Percentiles rank a stretch among this genome's conserved stretches.
phyloP scores from a whole-genome alignment of 495 filamentous ascomycete species.

The Staphylotrichum longicolle region DNA sequence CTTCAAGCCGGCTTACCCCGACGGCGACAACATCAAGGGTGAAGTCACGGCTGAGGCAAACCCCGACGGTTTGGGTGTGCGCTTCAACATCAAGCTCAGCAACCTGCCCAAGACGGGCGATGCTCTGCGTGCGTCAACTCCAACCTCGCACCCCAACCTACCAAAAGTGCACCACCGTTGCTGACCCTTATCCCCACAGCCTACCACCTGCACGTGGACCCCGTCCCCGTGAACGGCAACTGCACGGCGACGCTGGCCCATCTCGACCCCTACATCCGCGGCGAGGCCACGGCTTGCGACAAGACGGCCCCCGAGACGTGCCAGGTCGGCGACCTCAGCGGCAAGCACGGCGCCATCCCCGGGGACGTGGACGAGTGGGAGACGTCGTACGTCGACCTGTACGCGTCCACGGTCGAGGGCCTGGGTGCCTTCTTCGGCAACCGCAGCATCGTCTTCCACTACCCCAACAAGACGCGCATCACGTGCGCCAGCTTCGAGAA shows the following conservation, averaged over 20 bases:
- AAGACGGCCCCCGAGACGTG: conserved; percentile 60
- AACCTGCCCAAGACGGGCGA: conserved; percentile 65
- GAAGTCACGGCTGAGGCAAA: conserved; percentile 54
- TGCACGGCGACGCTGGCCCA: conserved; percentile 71
- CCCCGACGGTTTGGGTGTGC: conserved; percentile 60
- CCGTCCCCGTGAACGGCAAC: conserved; percentile 72
- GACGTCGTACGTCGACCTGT: conserved; percentile 62
- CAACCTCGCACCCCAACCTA: not conserved
- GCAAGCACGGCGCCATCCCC: conserved; percentile 71
- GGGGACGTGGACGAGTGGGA: conserved; percentile 41
- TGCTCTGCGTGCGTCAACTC: conserved; percentile 63
- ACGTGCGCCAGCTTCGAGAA: conserved; percentile 67
- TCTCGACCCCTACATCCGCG: conserved; percentile 53
- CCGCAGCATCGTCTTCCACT: conserved; percentile 75
- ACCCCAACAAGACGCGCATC: conserved; percentile 65
- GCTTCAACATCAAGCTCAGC: conserved; percentile 57
- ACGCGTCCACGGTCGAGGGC: conserved; percentile 57
- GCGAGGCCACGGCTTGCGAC: conserved; percentile 65
- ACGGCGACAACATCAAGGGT: conserved; percentile 60
- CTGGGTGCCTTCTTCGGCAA: conserved; percentile 72
- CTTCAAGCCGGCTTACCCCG: conserved; percentile 45
- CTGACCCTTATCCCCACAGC: conserved; percentile 42
- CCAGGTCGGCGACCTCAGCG: conserved; percentile 79
- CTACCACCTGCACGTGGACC: conserved; percentile 79
- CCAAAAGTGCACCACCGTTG: not conserved